Evolutionary conservation across 202 grass and related monocot genomes (phyloP).

Genomic region (Alloteropsis angusta): DNA sequence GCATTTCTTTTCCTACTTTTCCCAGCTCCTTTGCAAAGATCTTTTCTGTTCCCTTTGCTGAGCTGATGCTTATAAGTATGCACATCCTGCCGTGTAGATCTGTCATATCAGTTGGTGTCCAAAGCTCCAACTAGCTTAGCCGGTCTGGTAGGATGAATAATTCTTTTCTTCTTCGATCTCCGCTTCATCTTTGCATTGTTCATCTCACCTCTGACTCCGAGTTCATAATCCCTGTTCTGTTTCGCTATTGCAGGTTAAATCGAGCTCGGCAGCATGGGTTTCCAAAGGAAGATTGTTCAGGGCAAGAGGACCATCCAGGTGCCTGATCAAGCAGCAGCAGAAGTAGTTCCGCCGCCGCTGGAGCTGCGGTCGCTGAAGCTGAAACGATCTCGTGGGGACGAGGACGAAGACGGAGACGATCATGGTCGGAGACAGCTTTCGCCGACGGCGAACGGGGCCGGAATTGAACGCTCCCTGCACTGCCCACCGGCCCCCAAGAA

Average conservation of each 20-base stretch:
- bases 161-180: not conserved
- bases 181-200: not conserved
- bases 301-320: constrained; percentile 6
- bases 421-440: not conserved
- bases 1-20: not conserved
- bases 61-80: constrained; percentile 19
- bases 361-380: not conserved
- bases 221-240: not conserved
- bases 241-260: not conserved
- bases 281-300: constrained; percentile 11
- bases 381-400: not conserved
- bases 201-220: not conserved
- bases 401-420: not conserved
- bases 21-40: not conserved
- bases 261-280: constrained; percentile 1
- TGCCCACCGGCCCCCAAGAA: constrained; percentile 32
- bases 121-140: not conserved
- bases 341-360: not conserved
- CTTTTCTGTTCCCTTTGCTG: not conserved
- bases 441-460: not conserved
- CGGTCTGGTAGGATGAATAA: not conserved
- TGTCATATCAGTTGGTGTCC: not conserved
- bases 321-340: not conserved
- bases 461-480: not conserved
- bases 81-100: not conserved